Evolutionary conservation across 2,329 filamentous ascomycete genomes (phyloP).

Genomic region (Dryadomyces quercus-mongolicae): DNA sequence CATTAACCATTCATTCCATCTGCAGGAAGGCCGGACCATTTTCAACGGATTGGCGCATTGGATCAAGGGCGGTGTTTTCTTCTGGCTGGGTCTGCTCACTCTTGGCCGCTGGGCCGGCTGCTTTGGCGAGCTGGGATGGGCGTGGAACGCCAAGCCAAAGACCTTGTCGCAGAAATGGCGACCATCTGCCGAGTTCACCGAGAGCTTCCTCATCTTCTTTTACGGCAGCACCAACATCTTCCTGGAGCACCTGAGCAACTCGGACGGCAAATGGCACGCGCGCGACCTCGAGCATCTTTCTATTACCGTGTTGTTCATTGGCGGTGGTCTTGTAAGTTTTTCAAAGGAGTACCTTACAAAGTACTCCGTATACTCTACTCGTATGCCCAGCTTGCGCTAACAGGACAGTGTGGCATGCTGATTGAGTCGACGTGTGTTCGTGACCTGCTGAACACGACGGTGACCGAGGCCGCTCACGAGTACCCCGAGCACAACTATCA

Average conservation of each 20-base stretch:
- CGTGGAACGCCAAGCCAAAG: constrained; percentile 76
- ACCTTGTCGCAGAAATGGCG: constrained; percentile 46
- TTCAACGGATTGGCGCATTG: constrained; percentile 87
- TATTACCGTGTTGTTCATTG: constrained; percentile 88
- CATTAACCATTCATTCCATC: not conserved
- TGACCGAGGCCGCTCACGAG: constrained; percentile 22
- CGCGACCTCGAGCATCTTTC: constrained; percentile 85
- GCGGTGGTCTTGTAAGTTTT: constrained; percentile 82
- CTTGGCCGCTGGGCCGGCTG: constrained; percentile 83
- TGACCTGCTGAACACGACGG: constrained; percentile 48
- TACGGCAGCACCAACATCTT: constrained; percentile 89
- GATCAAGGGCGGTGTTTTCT: constrained; percentile 90
- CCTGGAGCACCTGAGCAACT: constrained; percentile 71
- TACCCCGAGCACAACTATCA: constrained; percentile 21
- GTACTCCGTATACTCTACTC: too few relatives aligned
- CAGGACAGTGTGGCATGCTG: constrained; percentile 65
- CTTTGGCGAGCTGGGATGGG: constrained; percentile 86
- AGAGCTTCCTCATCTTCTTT: constrained; percentile 79
- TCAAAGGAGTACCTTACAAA: too few relatives aligned
- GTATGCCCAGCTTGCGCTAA: too few relatives aligned
- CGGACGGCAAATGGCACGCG: constrained; percentile 57
- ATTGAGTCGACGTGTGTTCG: constrained; percentile 64
- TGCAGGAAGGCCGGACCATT: constrained; percentile 52
- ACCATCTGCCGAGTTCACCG: constrained; percentile 76
- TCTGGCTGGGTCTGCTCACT: constrained; percentile 81